Base-by-base conservation (phyloP, 805 yeast species). In the Wickerhamomyces strasburgensis region DNA sequence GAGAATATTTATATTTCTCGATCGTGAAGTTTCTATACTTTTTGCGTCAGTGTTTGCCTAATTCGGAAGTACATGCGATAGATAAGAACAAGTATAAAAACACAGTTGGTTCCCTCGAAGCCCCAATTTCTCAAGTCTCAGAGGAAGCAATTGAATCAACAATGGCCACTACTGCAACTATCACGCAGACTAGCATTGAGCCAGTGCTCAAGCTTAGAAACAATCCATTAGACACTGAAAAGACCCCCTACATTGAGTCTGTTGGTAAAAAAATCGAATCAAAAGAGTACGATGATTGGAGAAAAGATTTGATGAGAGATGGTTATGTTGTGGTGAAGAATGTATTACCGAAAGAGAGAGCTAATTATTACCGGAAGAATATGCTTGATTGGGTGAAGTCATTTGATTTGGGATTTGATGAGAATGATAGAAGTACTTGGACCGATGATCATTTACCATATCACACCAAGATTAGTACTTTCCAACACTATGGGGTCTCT, bases 281-380 rank as follows among this genome's bases (percentile, higher is more conserved):
- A 6, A 18, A 27, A 8, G 35, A 35, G 1, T 45, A 43, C 21
- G 38, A 33, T 7, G 62, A 60, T 34, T 58, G 56, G 56, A 47
- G 61, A 43, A 51, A 54, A 15, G 54, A 51, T 15, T 42, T 59
- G 7, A 4, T 51, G 15, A 33, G 39, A 18, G 43, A 58, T 30
- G 64, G 62, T 3, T 60, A 40, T 39, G 60, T 51, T 23, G 55
- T 58, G 14, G 46, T 58, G 25, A 58, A 58, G 39, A 45, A 44
- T 15, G 62, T 49, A 4, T 34, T 60, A 6, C 38, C 57, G 6
- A 35, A 31, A 19, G 57, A 51, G 27, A 37, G 34, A 8, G 60
- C 62, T 6, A 9, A 28, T 7, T 18, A 27, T n/a, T 56, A 60
- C 37, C 50, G 47, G 27, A 27, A 47, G 19, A 28, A 43, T 16